Evolutionary conservation across 2,329 filamentous ascomycete species (phyloP).

Genomic region (Eutypa lata): DNA sequence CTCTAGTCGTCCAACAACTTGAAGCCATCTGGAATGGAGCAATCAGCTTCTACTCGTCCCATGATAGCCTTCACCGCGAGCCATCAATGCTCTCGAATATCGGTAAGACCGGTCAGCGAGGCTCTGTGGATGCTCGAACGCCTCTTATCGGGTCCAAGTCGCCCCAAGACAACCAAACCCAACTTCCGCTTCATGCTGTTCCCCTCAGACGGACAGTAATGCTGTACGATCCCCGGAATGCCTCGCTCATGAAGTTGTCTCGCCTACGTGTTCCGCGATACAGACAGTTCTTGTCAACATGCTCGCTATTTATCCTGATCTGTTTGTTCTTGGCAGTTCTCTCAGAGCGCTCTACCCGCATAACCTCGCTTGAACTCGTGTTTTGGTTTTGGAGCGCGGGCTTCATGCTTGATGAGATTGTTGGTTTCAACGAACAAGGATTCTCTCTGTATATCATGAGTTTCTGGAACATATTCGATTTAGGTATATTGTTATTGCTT

Average conservation of each 20-base stretch:
- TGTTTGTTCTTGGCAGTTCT: constrained; percentile 83
- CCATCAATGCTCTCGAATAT: constrained; percentile 25
- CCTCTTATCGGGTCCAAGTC: constrained; percentile 45
- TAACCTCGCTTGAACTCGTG: constrained; percentile 79
- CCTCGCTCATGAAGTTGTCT: constrained; percentile 88
- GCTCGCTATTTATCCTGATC: constrained; percentile 82
- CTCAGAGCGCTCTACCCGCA: constrained; percentile 68
- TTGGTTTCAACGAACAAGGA: constrained; percentile 94
- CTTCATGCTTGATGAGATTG: constrained; percentile 94
- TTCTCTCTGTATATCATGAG: constrained; percentile 97
- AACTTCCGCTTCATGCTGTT: constrained; percentile 32
- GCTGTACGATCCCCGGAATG: constrained; percentile 85
- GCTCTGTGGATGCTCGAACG: constrained; percentile 43
- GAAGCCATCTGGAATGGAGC: constrained; percentile 96
- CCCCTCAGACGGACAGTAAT: constrained; percentile 70
- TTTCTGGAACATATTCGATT: constrained; percentile 94
- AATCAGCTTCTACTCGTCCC: constrained; percentile 88
- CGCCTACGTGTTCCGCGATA: constrained; percentile 88
- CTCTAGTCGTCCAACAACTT: constrained; percentile 88
- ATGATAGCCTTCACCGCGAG: constrained; percentile 76
- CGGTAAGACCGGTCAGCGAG: constrained; percentile 26
- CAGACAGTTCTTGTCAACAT: constrained; percentile 82
- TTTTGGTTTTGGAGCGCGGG: constrained; percentile 99
- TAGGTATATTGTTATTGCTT: constrained; percentile 82
- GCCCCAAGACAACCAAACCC: constrained; percentile 27